Evolutionary conservation across 257 asterid species (phyloP).

Genomic region (Plantago major): DNA sequence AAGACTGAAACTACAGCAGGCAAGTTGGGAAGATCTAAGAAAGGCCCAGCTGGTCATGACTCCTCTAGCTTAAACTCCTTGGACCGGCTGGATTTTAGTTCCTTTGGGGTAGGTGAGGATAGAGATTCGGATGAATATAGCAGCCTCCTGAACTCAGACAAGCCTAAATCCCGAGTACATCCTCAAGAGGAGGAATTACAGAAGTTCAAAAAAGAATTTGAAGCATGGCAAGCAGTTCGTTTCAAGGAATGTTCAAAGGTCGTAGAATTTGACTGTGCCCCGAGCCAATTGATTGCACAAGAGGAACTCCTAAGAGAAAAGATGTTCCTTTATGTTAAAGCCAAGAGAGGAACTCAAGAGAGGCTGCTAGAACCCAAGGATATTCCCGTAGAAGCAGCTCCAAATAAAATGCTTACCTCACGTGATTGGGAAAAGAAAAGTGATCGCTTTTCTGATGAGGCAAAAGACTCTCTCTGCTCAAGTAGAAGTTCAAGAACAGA

Average conservation of each 20-base stretch:
- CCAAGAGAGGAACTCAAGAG: slow-evolving; percentile 29
- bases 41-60: slow-evolving; percentile 29
- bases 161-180: slow-evolving; percentile 75
- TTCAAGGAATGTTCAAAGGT: slow-evolving; percentile 57
- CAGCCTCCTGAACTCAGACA: slow-evolving; percentile 30
- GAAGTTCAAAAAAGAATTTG: slow-evolving; percentile 93
- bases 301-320: slow-evolving; percentile 78
- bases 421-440: slow-evolving; percentile 16
- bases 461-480: slow-evolving; percentile 27
- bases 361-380: slow-evolving; percentile 29
- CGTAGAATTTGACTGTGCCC: slow-evolving; percentile 43
- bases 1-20: slow-evolving; percentile 30
- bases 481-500: slow-evolving; percentile 30
- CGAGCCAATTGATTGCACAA: slow-evolving; percentile 69
- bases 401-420: slow-evolving; percentile 29
- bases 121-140: slow-evolving; percentile 30
- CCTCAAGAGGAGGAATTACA: slow-evolving; percentile 97
- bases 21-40: slow-evolving; percentile 32
- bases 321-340: slow-evolving; percentile 47
- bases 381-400: slow-evolving; percentile 22
- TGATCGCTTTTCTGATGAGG: slow-evolving; percentile 28
- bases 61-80: slow-evolving; percentile 29
- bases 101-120: slow-evolving; percentile 31
- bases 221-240: slow-evolving; percentile 82
- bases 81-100: slow-evolving; percentile 34